Percentiles rank a stretch among this genome's conserved stretches.
These are phyloP conservation scores for Daldinia loculata DNA, from an alignment of 495 filamentous ascomycete species.

Conservation along the genomic window DNA sequence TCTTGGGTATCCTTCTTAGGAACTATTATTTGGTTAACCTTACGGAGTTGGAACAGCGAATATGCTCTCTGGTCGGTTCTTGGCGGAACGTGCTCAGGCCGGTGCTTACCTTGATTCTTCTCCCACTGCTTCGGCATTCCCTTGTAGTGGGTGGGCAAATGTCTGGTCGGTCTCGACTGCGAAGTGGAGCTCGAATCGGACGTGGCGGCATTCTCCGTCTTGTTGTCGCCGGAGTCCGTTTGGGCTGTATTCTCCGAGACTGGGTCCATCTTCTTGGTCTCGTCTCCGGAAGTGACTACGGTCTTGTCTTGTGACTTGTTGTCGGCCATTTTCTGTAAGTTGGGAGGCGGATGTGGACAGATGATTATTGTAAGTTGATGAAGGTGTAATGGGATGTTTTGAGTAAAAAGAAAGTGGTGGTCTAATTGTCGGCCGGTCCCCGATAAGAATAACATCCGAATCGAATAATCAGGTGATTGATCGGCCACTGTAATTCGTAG, in stretches of 20 bases:
- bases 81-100: neutral
- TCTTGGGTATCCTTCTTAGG: conserved; percentile 40
- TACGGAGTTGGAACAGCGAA: neutral
- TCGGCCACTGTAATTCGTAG: neutral
- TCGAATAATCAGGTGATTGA: conserved; percentile 7
- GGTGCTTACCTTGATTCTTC: conserved; percentile 43
- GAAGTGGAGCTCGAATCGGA: conserved; percentile 26
- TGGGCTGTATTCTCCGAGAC: conserved; percentile 10
- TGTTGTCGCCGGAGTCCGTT: conserved; percentile 30
- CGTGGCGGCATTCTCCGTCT: conserved; percentile 29
- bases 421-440: neutral
- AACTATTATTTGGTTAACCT: conserved; percentile 25
- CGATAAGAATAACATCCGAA: conserved; percentile 5
- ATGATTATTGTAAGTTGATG: neutral
- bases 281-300: conserved; percentile 7
- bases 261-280: conserved; percentile 14
- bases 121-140: conserved; percentile 48
- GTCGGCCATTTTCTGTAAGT: conserved; percentile 30
- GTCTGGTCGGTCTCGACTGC: conserved; percentile 15
- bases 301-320: conserved; percentile 25
- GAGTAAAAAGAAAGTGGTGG: neutral
- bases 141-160: conserved; percentile 37
- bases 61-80: neutral
- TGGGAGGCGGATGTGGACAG: neutral
- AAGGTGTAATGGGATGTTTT: conserved; percentile 1